Evolutionary conservation across 2,329 filamentous ascomycete species (phyloP).

Genomic region (Aspergillus ochraceus): DNA sequence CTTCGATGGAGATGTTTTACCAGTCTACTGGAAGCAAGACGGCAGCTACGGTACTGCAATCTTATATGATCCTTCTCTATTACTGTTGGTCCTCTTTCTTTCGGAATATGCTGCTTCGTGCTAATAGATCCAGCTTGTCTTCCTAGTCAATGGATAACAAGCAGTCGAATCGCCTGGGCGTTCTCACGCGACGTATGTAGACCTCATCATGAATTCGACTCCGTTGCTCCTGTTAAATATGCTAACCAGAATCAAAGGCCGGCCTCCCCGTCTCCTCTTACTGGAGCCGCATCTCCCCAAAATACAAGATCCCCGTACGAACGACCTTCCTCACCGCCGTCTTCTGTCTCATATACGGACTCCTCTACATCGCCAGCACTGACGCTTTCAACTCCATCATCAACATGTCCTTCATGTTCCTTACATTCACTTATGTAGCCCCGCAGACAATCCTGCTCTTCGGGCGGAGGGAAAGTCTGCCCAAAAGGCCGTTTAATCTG

Average conservation of each 20-base stretch:
- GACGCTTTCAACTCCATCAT: constrained; percentile 45
- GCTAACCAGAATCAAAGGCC: constrained; percentile 23
- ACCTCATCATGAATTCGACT: constrained; percentile 26
- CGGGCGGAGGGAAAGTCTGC: constrained; percentile 30
- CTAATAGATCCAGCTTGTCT: constrained; percentile 6
- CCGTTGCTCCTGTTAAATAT: constrained; percentile 10
- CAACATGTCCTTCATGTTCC: constrained; percentile 34
- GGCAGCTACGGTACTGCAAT: constrained; percentile 1
- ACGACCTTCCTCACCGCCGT: constrained; percentile 46
- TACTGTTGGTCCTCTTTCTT: background rate
- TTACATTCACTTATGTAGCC: constrained; percentile 42
- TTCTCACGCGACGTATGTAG: constrained; percentile 8
- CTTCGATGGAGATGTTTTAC: constrained; percentile 5
- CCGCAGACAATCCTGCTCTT: constrained; percentile 46
- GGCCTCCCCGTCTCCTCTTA: constrained; percentile 18
- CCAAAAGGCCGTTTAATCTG: constrained; percentile 29
- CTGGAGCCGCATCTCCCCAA: constrained; percentile 17
- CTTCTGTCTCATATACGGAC: constrained; percentile 45
- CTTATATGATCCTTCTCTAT: constrained; percentile 1
- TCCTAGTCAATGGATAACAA: constrained; percentile 6
- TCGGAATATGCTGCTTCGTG: too few species aligned
- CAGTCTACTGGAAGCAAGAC: constrained; percentile 2
- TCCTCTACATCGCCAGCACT: constrained; percentile 31
- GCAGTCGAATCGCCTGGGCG: constrained; percentile 7
- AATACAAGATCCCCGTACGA: constrained; percentile 35